These are phyloP conservation scores for Pythium rhizo-oryzae DNA, from an alignment of 352 stramenopile genomes.

Conservation along the genomic window DNA sequence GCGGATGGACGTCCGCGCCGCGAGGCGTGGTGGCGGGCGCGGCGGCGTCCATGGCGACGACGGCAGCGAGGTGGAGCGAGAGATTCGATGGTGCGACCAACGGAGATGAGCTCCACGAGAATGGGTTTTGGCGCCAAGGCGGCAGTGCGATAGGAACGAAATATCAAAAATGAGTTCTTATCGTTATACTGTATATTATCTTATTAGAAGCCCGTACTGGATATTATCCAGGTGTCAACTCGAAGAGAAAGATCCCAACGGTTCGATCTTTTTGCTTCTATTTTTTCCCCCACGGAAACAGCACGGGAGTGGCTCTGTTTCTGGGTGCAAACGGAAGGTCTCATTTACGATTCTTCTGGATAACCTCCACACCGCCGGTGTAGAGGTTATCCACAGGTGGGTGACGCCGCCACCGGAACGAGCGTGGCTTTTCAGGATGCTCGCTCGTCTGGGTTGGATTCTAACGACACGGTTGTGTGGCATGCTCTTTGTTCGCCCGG, in stretches of 20 bases:
- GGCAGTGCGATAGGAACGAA: neutral
- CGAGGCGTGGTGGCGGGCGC: neutral
- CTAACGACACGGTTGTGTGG: too few relatives aligned
- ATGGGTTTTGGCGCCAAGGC: constrained; percentile 4
- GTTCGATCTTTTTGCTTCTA: neutral
- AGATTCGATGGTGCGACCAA: neutral
- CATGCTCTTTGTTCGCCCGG: too few relatives aligned
- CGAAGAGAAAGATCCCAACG: neutral
- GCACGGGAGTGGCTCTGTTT: too few relatives aligned
- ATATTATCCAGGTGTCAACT: neutral
- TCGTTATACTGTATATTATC: neutral
- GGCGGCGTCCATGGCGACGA: neutral
- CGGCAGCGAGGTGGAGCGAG: neutral
- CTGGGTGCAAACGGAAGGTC: too few relatives aligned
- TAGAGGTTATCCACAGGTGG: too few relatives aligned
- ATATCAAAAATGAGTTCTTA: constrained; percentile 6
- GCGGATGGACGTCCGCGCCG: neutral
- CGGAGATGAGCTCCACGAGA: neutral
- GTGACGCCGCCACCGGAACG: too few relatives aligned
- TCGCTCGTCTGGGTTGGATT: too few relatives aligned
- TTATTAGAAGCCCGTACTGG: neutral
- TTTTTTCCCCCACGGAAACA: too few relatives aligned
- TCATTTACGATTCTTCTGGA: too few relatives aligned
- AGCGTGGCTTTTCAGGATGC: too few relatives aligned
- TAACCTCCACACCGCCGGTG: too few relatives aligned